Percentiles rank a stretch among this genome's conserved stretches.
Conservation (phyloP, 2,329 filamentous ascomycete species). For the Truncatella angustata region DNA sequence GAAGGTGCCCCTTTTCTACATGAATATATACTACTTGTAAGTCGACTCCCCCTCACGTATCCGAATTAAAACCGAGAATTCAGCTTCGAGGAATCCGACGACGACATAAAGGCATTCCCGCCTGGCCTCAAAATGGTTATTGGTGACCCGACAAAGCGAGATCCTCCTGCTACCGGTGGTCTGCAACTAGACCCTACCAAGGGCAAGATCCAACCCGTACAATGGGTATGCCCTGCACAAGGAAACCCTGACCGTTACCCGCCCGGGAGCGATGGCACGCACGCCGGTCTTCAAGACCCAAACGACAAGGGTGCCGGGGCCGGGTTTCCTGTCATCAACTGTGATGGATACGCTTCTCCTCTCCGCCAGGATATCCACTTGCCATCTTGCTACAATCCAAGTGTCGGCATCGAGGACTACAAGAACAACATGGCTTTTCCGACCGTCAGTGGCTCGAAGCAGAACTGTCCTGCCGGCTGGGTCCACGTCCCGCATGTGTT, state of each 20-base stretch:
- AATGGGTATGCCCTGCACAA: conserved; percentile 60
- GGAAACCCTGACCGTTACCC: conserved; percentile 52
- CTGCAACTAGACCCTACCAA: conserved; percentile 50
- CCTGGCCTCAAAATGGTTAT: conserved; percentile 68
- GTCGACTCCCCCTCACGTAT: conserved; percentile 18
- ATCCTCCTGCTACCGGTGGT: conserved; percentile 51
- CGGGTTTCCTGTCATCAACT: conserved; percentile 68
- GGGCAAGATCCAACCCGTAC: conserved; percentile 51
- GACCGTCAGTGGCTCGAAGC: conserved; percentile 38
- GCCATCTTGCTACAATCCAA: conserved; percentile 71
- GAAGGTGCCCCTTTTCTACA: conserved; percentile 68
- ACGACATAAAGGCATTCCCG: conserved; percentile 69
- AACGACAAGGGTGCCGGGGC: conserved; percentile 54
- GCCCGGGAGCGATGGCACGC: conserved; percentile 50
- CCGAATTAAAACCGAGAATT: conserved; percentile 6
- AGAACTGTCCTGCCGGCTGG: conserved; percentile 54
- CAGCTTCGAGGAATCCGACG: conserved; percentile 60
- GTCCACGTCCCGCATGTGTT: conserved; percentile 57
- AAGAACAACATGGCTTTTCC: conserved; percentile 67
- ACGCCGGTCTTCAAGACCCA: conserved; percentile 53
- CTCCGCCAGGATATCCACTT: conserved; percentile 68
- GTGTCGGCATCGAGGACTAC: conserved; percentile 56
- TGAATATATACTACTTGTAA: conserved; percentile 75
- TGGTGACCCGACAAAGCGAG: conserved; percentile 59
- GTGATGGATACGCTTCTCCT: conserved; percentile 60